phyloP scores from a whole-genome alignment of 805 yeast species.

The Ogataea philodendri region DNA sequence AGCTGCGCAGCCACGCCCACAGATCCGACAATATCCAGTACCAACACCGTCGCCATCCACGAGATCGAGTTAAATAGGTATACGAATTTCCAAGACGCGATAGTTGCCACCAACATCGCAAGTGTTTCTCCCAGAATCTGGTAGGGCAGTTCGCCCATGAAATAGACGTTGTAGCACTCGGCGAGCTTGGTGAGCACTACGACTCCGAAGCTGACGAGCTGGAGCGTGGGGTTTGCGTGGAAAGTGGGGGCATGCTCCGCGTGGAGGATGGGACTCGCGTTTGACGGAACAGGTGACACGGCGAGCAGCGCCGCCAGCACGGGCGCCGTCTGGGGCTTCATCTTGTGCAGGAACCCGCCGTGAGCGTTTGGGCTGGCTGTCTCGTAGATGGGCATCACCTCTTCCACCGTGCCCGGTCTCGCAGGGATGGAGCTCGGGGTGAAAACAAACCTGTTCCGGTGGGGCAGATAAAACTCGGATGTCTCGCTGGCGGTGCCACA shows the following conservation, averaged over 20 bases:
- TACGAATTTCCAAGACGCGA: slow-evolving; percentile 1
- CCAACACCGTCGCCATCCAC: slow-evolving; percentile 2
- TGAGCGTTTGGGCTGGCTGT: slow-evolving; percentile 1
- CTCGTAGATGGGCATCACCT: slow-evolving; percentile 10
- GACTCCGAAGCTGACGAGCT: slow-evolving; percentile 1
- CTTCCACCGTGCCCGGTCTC: slow-evolving; percentile 7
- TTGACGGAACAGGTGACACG: slow-evolving; percentile 29
- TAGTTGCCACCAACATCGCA: slow-evolving; percentile 5
- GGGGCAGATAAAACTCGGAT: slow-evolving; percentile 2
- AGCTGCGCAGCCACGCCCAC: neutral
- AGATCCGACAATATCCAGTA: slow-evolving; percentile 2
- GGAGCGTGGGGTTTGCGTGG: neutral
- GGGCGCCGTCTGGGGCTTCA: slow-evolving; percentile 26
- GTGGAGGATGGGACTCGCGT: slow-evolving; percentile 13
- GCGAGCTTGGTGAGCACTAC: slow-evolving; percentile 6
- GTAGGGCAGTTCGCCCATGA: slow-evolving; percentile 1
- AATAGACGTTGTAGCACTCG: slow-evolving; percentile 5
- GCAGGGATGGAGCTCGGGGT: slow-evolving; percentile 12
- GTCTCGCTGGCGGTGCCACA: no score
- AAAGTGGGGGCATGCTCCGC: neutral
- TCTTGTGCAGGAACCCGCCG: no score
- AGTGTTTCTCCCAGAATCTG: slow-evolving; percentile 4
- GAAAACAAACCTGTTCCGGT: slow-evolving; percentile 6
- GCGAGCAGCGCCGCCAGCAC: slow-evolving; percentile 33
- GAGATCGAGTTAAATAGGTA: slow-evolving; percentile 5